A percentile compares a stretch with the other conserved stretches of the same genome.
phyloP scores from a whole-genome alignment of 116 monocot genomes.

The Cymodocea nodosa region DNA sequence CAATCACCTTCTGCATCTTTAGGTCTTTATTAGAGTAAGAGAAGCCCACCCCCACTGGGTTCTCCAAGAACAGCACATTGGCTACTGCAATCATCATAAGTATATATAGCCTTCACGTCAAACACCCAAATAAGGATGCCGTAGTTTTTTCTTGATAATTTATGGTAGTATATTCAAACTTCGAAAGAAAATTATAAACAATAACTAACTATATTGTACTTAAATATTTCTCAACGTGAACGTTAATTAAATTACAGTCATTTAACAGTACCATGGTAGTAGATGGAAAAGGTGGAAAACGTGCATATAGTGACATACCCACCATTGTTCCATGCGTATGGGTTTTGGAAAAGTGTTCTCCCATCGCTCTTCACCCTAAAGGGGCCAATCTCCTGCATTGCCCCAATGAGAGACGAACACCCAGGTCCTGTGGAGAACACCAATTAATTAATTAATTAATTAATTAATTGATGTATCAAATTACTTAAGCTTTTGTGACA shows the following conservation, averaged over 20 bases:
- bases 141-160: too few species aligned
- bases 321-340: conserved; percentile 28
- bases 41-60: conserved; percentile 63
- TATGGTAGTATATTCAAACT: neutral
- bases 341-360: conserved; percentile 20
- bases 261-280: too few species aligned
- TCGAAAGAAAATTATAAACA: too few species aligned
- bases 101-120: too few species aligned
- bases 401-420: conserved; percentile 32
- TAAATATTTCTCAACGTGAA: too few species aligned
- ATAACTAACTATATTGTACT: too few species aligned
- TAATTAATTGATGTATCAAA: too few species aligned
- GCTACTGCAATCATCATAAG: conserved; percentile 12
- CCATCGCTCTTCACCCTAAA: conserved; percentile 28
- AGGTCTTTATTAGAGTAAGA: conserved; percentile 55
- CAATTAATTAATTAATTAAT: too few species aligned
- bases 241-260: too few species aligned
- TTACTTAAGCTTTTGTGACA: too few species aligned
- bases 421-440: conserved; percentile 5
- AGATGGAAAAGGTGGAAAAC: neutral
- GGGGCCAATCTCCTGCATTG: conserved; percentile 34
- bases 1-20: conserved; percentile 19
- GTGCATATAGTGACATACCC: neutral
- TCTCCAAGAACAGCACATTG: conserved; percentile 66
- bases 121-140: too few species aligned